Evolutionary conservation across 495 filamentous ascomycete species (phyloP), one percentile per base, ranked within the genome.

Genomic region (Xylaria curta): DNA sequence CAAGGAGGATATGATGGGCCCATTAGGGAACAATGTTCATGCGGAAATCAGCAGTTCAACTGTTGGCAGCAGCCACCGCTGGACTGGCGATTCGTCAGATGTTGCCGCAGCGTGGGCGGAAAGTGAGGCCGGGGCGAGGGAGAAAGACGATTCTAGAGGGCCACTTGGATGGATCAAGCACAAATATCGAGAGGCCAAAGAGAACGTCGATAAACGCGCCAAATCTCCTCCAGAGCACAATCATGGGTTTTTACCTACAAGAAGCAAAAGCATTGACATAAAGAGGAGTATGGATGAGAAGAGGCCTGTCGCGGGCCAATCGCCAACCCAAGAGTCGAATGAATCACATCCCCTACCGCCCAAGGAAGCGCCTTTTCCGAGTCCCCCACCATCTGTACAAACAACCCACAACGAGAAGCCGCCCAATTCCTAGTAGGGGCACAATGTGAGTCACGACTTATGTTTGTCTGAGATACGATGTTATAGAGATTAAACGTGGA

Each of bases 161-260:
- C 86, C 94, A 6, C 86, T 97, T 61, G 90, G 89, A 19, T 97
- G 95, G 88, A 88, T 97, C 73, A 93, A 93, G 77, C 91, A 89
- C 72, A 97, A 96, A 81, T 89, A 96, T 51, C 87, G 91, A 21
- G 92, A 94, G 74, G 88, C 90, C 33, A 93, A 91, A 71, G 91
- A 94, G 72, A 89, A 87, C 10, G 86, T 81, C 2, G 89, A 91
- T 61, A 75, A 81, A 72, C 78, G 82, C 59, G 81, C 76, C 70
- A 87, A 84, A 71, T 85, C 83, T 24, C 85, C 84, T 19, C 83
- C 84, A 7, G 79, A 76, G 24, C 81, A 85, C 12, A 73, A 78
- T 21, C 76, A 63, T 58, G 56, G 75, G 31, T 28, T 75, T 54
- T 62, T 83, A 19, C 62, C 74, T 15, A 47, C 77, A 15, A 72